phyloP scores from a whole-genome alignment of 2,329 filamentous ascomycete genomes.

The Annulohypoxylon truncatum region DNA sequence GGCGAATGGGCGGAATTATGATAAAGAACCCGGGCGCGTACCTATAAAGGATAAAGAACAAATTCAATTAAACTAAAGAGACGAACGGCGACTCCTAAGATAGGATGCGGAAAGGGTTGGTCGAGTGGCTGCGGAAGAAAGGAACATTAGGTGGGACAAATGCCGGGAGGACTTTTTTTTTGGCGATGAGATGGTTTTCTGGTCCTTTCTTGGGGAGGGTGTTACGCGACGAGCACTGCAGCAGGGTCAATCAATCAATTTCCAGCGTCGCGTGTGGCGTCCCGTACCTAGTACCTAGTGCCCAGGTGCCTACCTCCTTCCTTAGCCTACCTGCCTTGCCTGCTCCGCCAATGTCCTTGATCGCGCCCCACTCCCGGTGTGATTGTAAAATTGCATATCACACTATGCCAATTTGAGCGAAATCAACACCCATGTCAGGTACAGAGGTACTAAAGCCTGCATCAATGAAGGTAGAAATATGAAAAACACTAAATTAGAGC shows the following conservation, averaged over 20 bases:
- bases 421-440: neutral
- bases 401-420: neutral
- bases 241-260: conserved; percentile 38
- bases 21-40: conserved; percentile 23
- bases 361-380: conserved; percentile 24
- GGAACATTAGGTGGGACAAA: conserved; percentile 36
- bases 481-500: neutral
- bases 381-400: neutral
- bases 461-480: no score
- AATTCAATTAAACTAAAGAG: conserved; percentile 23
- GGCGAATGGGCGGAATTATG: conserved; percentile 14
- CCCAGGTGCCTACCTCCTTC: neutral
- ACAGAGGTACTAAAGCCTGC: neutral
- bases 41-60: neutral
- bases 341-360: neutral
- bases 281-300: neutral
- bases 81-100: neutral
- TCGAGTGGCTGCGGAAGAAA: conserved; percentile 7
- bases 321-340: neutral
- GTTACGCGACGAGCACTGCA: conserved; percentile 36
- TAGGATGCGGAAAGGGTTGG: neutral
- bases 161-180: conserved; percentile 19
- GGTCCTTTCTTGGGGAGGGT: conserved; percentile 35
- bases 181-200: conserved; percentile 34
- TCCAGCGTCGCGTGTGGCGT: conserved; percentile 33